Base-by-base conservation (phyloP, 176 grass and related monocot species). In the Avena sativa region DNA sequence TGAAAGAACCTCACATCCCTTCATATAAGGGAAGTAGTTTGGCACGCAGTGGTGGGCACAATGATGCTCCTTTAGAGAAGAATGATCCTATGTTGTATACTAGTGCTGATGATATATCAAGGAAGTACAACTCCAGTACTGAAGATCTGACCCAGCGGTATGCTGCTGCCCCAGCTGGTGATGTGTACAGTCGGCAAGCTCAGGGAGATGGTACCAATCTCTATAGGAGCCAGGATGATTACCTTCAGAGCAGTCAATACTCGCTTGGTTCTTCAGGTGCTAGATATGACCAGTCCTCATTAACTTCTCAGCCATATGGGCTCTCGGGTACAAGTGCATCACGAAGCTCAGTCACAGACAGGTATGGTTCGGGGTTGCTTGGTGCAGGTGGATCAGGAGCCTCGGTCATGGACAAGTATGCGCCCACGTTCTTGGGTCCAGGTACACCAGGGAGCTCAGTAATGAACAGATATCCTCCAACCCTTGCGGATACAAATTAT, bases 401-500 rank as follows among this genome's bases (percentile, higher is more conserved):
- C 14, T 96, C 87, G 25, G 87, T 78, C 53, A 90, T 88, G 76
- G 87, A 93, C 70, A 92, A 58, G 76, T 94, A 98, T 82, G 83
- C 81, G 3, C 32, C 48, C 2, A 60, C 51, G n/a, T 47, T 86
- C 16, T 81, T 72, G 21, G 74, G 69, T 44, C 66, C 78, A 11
- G 80, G 28, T 63, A 84, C 59, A n/a, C 10, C 66, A 59, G 38
- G 17, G 74, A 85, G 59, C 17, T 98, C 89, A 15, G 85, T 79
- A 50, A 93, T 88, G 23, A 80, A 94, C 40, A 93, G 53, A 72
- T 93, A 98, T 83, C 83, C 92, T 9, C 87, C 85, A 5, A 67
- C 71, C 46, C 87, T 96, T 0, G 85, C 90, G 23, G 88, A 91
- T 82, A 87, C 80, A 10, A 96, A 90, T 77, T 79, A 85, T 38